phyloP scores from a whole-genome alignment of 208 protist genomes.

The Trypanosoma cruzi region DNA sequence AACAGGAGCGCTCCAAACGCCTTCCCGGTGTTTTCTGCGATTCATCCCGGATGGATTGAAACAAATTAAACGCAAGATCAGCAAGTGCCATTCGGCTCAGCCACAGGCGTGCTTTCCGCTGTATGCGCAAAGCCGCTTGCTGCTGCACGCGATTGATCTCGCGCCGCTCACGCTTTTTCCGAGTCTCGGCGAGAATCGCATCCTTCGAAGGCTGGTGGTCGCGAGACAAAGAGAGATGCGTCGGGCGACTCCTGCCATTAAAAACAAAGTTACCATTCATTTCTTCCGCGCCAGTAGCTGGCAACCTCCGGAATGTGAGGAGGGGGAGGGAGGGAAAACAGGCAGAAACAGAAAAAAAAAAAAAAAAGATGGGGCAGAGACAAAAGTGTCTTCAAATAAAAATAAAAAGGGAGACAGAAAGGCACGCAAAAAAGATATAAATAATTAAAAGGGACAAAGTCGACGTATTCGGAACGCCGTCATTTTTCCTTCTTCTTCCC shows the following conservation, averaged over 20 bases:
- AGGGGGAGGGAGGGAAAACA: background rate
- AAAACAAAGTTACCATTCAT: slow-evolving; percentile 41
- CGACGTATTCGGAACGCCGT: background rate
- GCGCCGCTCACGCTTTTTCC: slow-evolving; percentile 43
- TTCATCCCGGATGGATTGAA: slow-evolving; percentile 5
- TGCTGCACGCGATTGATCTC: slow-evolving; percentile 45
- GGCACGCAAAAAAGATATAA: slow-evolving; percentile 3
- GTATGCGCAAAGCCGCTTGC: slow-evolving; percentile 41
- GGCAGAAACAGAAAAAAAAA: slow-evolving; percentile 17
- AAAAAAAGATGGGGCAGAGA: background rate
- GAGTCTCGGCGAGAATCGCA: slow-evolving; percentile 56
- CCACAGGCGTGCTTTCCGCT: slow-evolving; percentile 48
- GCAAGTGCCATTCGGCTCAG: slow-evolving; percentile 34
- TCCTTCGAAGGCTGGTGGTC: slow-evolving; percentile 58
- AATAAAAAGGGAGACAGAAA: slow-evolving; percentile 13
- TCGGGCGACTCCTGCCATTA: slow-evolving; percentile 64
- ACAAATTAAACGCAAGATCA: slow-evolving; percentile 13
- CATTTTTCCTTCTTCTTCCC: background rate
- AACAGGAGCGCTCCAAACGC: slow-evolving; percentile 19
- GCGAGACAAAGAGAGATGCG: slow-evolving; percentile 57
- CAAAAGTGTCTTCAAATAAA: background rate
- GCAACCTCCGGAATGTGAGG: slow-evolving; percentile 1
- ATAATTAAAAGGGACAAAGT: background rate
- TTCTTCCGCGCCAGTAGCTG: background rate
- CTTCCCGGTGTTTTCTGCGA: background rate